Conservation (phyloP, 352 stramenopile genomes). For the Phytophthora nicotianae region DNA sequence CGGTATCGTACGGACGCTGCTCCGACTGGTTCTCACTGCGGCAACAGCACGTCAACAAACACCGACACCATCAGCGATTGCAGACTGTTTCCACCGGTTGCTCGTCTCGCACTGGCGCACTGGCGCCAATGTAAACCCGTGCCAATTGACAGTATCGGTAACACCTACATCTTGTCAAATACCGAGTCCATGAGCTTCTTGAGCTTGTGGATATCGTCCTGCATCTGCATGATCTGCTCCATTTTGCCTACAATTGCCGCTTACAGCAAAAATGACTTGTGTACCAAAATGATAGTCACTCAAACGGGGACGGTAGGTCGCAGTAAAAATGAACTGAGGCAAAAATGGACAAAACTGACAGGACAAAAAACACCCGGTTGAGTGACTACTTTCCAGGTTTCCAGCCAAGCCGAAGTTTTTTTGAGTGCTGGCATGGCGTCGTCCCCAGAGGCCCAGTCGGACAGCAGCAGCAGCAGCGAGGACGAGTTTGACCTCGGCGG, state of each 20-base stretch:
- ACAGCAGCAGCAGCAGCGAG: constrained; percentile 75
- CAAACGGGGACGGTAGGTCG: no score
- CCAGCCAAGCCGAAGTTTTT: neutral
- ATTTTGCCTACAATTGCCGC: constrained; percentile 32
- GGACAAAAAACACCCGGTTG: neutral
- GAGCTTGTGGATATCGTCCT: constrained; percentile 92
- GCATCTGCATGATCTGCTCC: constrained; percentile 92
- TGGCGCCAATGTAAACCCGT: neutral
- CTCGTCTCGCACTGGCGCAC: neutral
- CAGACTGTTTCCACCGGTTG: neutral
- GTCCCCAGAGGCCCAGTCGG: constrained; percentile 58
- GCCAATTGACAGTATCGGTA: neutral
- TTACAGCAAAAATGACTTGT: no score
- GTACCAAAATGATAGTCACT: no score
- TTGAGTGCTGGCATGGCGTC: constrained; percentile 47
- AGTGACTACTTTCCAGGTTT: neutral
- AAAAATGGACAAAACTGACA: no score
- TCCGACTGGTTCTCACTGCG: constrained; percentile 62
- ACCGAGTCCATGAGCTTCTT: constrained; percentile 91
- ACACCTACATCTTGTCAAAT: constrained; percentile 83
- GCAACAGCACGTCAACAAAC: neutral
- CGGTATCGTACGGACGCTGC: constrained; percentile 66
- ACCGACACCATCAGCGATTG: neutral
- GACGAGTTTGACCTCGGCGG: constrained; percentile 77
- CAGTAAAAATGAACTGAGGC: no score